These are phyloP conservation scores for Guadua angustifolia DNA, from an alignment of 176 grass and related monocot species.

Conservation along the genomic window DNA sequence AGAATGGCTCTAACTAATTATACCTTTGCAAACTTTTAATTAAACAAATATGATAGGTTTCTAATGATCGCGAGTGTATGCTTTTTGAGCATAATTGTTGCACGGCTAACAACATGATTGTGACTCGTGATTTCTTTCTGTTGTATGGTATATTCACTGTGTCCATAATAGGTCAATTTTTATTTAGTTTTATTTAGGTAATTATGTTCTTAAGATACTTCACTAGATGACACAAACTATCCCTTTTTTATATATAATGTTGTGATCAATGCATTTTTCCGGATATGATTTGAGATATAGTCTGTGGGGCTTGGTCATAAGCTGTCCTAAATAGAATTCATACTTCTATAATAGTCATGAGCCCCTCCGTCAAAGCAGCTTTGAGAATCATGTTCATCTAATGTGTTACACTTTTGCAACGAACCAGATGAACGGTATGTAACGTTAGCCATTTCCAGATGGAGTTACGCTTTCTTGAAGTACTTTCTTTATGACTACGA, in stretches of 20 bases:
- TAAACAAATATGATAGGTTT: conserved; percentile 1
- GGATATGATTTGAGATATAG: neutral
- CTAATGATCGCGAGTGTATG: conserved; percentile 8
- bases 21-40: neutral
- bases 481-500: neutral
- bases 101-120: conserved; percentile 35
- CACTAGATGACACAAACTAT: neutral
- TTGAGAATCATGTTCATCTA: neutral
- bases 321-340: neutral
- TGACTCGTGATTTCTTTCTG: conserved; percentile 3
- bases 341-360: neutral
- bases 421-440: neutral
- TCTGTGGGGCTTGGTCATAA: neutral
- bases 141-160: neutral
- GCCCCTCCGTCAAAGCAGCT: neutral
- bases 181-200: neutral
- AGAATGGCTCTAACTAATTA: neutral
- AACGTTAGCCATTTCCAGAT: neutral
- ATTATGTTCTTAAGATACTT: neutral
- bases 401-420: neutral
- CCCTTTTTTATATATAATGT: neutral
- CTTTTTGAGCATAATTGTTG: neutral
- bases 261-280: neutral
- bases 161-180: too few relatives aligned
- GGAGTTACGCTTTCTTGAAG: neutral